phyloP scores from a whole-genome alignment of 2,329 filamentous ascomycete species.

The Fusarium sp. region DNA sequence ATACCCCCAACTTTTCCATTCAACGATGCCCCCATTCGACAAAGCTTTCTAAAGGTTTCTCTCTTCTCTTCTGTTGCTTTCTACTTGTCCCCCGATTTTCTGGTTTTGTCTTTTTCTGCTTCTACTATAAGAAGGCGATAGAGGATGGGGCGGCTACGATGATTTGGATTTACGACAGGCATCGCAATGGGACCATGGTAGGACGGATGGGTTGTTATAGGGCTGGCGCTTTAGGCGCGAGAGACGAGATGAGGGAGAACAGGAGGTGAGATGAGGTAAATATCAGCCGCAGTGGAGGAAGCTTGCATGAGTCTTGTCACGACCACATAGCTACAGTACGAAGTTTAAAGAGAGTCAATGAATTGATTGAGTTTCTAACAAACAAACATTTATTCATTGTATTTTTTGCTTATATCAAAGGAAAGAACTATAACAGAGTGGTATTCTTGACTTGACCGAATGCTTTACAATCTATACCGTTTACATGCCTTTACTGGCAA shows the following conservation, averaged over 20 bases:
- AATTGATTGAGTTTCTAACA: constrained; percentile 39
- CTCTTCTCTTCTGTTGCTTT: constrained; percentile 27
- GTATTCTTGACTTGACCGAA: not conserved
- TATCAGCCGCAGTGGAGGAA: constrained; percentile 29
- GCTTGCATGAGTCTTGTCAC: constrained; percentile 47
- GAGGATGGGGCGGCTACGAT: constrained; percentile 46
- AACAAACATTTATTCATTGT: constrained; percentile 14
- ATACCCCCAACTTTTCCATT: constrained; percentile 33
- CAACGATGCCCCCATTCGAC: constrained; percentile 30
- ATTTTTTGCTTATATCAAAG: constrained; percentile 12
- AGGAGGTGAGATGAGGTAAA: constrained; percentile 6
- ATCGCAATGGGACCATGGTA: constrained; percentile 40
- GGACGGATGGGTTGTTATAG: constrained; percentile 35
- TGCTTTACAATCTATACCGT: constrained; percentile 11
- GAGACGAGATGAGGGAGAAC: constrained; percentile 7
- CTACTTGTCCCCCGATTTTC: constrained; percentile 27
- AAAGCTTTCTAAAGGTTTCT: constrained; percentile 33
- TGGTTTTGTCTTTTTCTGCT: constrained; percentile 25
- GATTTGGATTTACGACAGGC: constrained; percentile 49
- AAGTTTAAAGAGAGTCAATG: constrained; percentile 42
- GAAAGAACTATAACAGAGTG: not conserved
- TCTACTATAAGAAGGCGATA: constrained; percentile 44
- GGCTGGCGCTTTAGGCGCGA: constrained; percentile 34
- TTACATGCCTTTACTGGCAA: not conserved
- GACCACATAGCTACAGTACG: constrained; percentile 47